Conservation (phyloP, 352 stramenopile genomes). For the Globisporangium spinosum region DNA sequence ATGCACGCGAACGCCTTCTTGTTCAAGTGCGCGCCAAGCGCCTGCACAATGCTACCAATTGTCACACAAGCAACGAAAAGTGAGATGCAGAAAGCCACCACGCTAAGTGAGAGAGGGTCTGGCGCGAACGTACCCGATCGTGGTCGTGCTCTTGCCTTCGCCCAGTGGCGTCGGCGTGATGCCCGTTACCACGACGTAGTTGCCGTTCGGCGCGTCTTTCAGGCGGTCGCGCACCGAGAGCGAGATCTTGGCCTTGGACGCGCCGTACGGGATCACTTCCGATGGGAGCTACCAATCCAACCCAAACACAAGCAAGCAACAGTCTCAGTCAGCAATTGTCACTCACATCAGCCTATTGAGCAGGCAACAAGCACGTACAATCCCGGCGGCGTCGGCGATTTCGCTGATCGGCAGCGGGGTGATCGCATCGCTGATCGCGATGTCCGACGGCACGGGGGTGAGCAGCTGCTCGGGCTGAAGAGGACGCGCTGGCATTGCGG, state of each 20-base stretch:
- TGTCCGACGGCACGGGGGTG: slow-evolving; percentile 73
- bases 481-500: slow-evolving; percentile 27
- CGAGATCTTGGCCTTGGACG: slow-evolving; percentile 91
- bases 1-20: slow-evolving; percentile 97
- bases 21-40: slow-evolving; percentile 88
- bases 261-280: slow-evolving; percentile 89
- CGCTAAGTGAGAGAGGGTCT: neutral
- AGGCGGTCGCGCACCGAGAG: slow-evolving; percentile 89
- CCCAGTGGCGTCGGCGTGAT: slow-evolving; percentile 98
- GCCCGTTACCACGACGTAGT: slow-evolving; percentile 97
- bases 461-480: slow-evolving; percentile 60
- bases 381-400: slow-evolving; percentile 57
- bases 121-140: slow-evolving; percentile 79
- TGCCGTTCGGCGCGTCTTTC: slow-evolving; percentile 84
- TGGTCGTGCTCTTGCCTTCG: slow-evolving; percentile 99
- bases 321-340: neutral
- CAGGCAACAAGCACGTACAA: slow-evolving; percentile 34
- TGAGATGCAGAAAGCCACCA: neutral
- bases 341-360: neutral
- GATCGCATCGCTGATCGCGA: slow-evolving; percentile 77
- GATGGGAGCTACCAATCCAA: slow-evolving; percentile 42
- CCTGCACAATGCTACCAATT: slow-evolving; percentile 88
- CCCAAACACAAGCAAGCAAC: slow-evolving; percentile 11
- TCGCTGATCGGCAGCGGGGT: slow-evolving; percentile 61
- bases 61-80: slow-evolving; percentile 47